Base-by-base conservation (phyloP, 2,329 filamentous ascomycete genomes). In the Fusarium ramigenum region DNA sequence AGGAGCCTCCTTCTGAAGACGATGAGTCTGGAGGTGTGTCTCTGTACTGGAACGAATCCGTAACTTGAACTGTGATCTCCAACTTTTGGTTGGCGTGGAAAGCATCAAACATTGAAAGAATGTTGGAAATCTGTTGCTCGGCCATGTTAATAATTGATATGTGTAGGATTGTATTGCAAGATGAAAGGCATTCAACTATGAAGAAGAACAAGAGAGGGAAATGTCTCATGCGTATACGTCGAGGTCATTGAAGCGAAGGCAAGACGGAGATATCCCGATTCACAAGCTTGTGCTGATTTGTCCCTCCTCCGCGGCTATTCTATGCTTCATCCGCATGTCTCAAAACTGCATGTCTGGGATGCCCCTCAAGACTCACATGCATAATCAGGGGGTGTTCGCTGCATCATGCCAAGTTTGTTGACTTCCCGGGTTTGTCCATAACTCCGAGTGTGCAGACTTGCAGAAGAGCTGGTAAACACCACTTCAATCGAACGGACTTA, bases 91-190 rank as follows among this genome's bases (percentile, higher is more conserved):
- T 52, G 3, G 16, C 16, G 6, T 52, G n/a, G 5, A 36, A 52
- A 23, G 32, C 49, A 3, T 36, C n/a, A 25, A 52, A 36, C 21
- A 52, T 23, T 7, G 32, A 52, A 5, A 52, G 49, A 25, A 52
- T 11, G 8, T 19, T 36, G 6, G 30, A 34, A 5, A 52, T 25
- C 2, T 36, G 30, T 14, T 52, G 15, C 5, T 36, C 32, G 7
- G 32, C 16, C 49, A 52, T 52, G 5, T 7, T 25, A 4, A 0
- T 16, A 5, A 2, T 30, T 2, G 7, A 10, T 3, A 3, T 25
- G 11, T 19, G 2, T 7, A 2, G 0, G 4, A 0, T 10, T 25
- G 8, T 15, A 19, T 8, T 0, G 11, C 2, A 2, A 7, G 7
- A 15, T 15, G 21, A 6, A 19, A 7, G 4, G 0, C 4, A 25